Conservation (phyloP, 2,329 filamentous ascomycete species). For the Hypoxylon sp. region DNA sequence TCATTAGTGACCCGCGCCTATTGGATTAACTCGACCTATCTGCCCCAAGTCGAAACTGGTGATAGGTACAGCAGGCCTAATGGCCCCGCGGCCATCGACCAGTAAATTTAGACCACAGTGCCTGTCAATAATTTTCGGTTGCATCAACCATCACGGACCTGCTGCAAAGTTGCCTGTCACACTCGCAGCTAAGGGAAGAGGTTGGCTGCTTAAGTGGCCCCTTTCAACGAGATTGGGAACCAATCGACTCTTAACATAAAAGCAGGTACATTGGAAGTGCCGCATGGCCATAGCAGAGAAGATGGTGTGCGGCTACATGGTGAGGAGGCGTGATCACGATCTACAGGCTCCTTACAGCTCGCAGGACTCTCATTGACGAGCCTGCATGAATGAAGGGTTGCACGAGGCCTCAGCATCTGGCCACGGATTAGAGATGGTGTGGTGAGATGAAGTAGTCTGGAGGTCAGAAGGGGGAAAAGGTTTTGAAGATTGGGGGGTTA, state of each 20-base stretch:
- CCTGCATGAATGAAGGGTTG: constrained; percentile 45
- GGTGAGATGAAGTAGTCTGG: constrained; percentile 41
- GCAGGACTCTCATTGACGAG: constrained; percentile 37
- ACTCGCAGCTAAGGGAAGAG: constrained; percentile 38
- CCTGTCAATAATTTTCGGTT: constrained; percentile 38
- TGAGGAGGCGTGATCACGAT: constrained; percentile 42
- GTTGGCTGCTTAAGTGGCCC: constrained; percentile 43
- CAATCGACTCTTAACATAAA: constrained; percentile 46
- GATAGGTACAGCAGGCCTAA: constrained; percentile 47
- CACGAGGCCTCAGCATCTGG: constrained; percentile 51
- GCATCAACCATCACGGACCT: constrained; percentile 41
- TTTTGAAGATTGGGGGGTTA: constrained; percentile 22
- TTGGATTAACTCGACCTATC: constrained; percentile 39
- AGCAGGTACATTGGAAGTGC: constrained; percentile 48
- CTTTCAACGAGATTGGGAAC: constrained; percentile 37
- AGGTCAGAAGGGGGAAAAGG: constrained; percentile 44
- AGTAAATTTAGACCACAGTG: constrained; percentile 44
- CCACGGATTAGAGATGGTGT: constrained; percentile 47
- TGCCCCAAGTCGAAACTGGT: constrained; percentile 37
- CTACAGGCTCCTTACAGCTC: constrained; percentile 39
- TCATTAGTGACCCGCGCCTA: constrained; percentile 36
- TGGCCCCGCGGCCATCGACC: constrained; percentile 36
- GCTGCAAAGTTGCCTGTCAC: constrained; percentile 46
- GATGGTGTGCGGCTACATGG: constrained; percentile 42
- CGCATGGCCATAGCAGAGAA: constrained; percentile 36